Conservation (phyloP, 2,329 filamentous ascomycete genomes). For the Aspergillus neotritici region DNA sequence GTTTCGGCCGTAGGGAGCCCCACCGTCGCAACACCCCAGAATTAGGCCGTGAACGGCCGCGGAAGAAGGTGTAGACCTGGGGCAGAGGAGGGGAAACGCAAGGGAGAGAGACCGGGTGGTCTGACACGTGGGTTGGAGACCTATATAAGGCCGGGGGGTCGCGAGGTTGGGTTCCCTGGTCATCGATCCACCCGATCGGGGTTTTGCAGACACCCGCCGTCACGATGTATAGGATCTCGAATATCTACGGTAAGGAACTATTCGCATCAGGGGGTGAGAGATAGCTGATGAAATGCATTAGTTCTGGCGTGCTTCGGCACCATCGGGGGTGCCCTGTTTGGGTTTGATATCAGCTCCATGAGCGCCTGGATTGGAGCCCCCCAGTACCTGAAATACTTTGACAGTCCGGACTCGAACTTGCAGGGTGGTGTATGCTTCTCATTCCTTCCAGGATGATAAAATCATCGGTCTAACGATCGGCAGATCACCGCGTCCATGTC, state of each 20-base stretch:
- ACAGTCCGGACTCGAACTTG: slow-evolving; percentile 37
- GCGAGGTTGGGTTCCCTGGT: too few relatives aligned
- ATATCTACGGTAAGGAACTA: slow-evolving; percentile 15
- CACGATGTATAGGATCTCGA: slow-evolving; percentile 19
- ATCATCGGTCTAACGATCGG: slow-evolving; percentile 25
- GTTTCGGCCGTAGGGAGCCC: slow-evolving; percentile 1
- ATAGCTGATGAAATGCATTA: neutral
- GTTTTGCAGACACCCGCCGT: neutral
- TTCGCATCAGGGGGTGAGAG: neutral
- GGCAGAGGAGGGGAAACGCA: neutral
- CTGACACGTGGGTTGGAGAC: neutral
- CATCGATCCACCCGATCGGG: neutral
- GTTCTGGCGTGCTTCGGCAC: slow-evolving; percentile 53
- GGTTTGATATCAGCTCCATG: slow-evolving; percentile 52
- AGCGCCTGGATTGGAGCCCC: slow-evolving; percentile 45
- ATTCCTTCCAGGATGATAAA: neutral
- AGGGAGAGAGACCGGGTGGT: neutral
- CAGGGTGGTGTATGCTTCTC: slow-evolving; percentile 29
- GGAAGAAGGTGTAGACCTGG: neutral
- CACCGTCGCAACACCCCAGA: slow-evolving; percentile 10
- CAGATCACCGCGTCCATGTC: slow-evolving; percentile 66
- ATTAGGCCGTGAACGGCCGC: neutral
- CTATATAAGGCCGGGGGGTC: slow-evolving; percentile 2
- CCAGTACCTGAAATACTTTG: slow-evolving; percentile 52
- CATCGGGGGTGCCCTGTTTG: slow-evolving; percentile 53